Conservation (phyloP, 805 yeast species). For the Yarrowia divulgata region DNA sequence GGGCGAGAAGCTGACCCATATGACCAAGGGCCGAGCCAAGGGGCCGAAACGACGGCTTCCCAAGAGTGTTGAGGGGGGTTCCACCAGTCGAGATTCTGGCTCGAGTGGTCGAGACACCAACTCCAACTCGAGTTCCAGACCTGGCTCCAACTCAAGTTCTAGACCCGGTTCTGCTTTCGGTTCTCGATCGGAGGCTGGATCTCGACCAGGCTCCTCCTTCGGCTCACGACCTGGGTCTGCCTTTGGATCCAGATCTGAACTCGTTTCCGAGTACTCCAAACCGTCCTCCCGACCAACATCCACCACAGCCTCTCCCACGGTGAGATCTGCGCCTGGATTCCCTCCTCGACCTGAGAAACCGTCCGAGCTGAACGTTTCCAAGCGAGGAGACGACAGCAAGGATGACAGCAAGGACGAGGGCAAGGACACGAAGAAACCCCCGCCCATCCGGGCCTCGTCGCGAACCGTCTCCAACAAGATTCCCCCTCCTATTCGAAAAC, state of each 20-base stretch:
- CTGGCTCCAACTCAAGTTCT: not conserved
- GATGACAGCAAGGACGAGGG: not conserved
- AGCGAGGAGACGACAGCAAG: slow-evolving; percentile 17
- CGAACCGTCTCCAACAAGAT: slow-evolving; percentile 41
- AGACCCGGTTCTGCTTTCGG: not conserved
- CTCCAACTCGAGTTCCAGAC: not conserved
- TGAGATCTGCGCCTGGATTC: slow-evolving; percentile 10
- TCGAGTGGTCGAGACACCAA: not conserved
- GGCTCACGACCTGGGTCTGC: not conserved
- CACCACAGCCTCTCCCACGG: slow-evolving; percentile 20
- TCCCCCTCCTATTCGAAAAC: slow-evolving; percentile 38
- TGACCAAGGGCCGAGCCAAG: slow-evolving; percentile 50
- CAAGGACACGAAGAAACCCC: slow-evolving; percentile 37
- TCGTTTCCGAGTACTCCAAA: not conserved
- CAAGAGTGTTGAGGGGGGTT: slow-evolving; percentile 16
- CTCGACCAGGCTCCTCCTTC: not conserved
- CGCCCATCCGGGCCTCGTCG: slow-evolving; percentile 43
- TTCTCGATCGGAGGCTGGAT: too few relatives aligned
- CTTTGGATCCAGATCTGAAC: not conserved
- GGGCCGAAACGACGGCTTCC: slow-evolving; percentile 55
- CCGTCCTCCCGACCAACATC: slow-evolving; percentile 13
- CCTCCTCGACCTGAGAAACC: slow-evolving; percentile 23
- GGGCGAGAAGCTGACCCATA: slow-evolving; percentile 45
- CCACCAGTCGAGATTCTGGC: not conserved
- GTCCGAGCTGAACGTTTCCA: slow-evolving; percentile 27